A percentile compares a stretch with the other conserved stretches of the same genome.
phyloP scores from a whole-genome alignment of 805 yeast species.

The Candida koratica region DNA sequence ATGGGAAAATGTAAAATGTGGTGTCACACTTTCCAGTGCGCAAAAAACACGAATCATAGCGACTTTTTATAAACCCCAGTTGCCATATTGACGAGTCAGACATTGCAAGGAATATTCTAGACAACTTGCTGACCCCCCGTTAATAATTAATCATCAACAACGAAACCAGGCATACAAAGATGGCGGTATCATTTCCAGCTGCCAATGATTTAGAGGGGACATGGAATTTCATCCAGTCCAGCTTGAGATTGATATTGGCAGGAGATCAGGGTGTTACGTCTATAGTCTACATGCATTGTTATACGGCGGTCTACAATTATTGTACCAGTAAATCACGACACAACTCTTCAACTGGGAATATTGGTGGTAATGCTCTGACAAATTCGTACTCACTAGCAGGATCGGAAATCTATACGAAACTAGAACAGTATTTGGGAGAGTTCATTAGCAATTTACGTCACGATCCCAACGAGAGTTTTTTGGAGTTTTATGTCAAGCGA shows the following conservation, averaged over 20 bases:
- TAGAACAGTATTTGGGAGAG: slow-evolving; percentile 59
- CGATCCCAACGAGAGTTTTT: slow-evolving; percentile 59
- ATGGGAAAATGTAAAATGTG: too few species aligned
- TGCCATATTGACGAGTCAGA: too few species aligned
- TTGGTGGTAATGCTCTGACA: slow-evolving; percentile 13
- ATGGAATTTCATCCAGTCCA: slow-evolving; percentile 77
- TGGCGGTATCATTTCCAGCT: slow-evolving; percentile 38
- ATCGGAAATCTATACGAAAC: slow-evolving; percentile 75
- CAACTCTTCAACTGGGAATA: slow-evolving; percentile 13
- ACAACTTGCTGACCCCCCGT: too few species aligned
- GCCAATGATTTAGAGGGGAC: slow-evolving; percentile 64
- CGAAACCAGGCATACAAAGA: too few species aligned
- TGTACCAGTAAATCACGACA: slow-evolving; percentile 74
- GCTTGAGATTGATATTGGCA: slow-evolving; percentile 60
- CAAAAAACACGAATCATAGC: too few species aligned
- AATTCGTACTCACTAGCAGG: slow-evolving; percentile 64
- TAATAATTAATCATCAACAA: too few species aligned
- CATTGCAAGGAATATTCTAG: too few species aligned
- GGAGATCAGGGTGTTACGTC: slow-evolving; percentile 64
- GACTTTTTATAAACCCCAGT: too few species aligned
- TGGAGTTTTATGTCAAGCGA: slow-evolving; percentile 77
- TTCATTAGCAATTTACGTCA: slow-evolving; percentile 53
- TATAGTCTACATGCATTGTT: slow-evolving; percentile 80
- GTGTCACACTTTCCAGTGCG: too few species aligned
- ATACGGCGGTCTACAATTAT: slow-evolving; percentile 88